Evolutionary conservation across 495 filamentous ascomycete genomes (phyloP), one percentile per base, ranked within the genome.

Genomic region (Penicillium flavigenum): DNA sequence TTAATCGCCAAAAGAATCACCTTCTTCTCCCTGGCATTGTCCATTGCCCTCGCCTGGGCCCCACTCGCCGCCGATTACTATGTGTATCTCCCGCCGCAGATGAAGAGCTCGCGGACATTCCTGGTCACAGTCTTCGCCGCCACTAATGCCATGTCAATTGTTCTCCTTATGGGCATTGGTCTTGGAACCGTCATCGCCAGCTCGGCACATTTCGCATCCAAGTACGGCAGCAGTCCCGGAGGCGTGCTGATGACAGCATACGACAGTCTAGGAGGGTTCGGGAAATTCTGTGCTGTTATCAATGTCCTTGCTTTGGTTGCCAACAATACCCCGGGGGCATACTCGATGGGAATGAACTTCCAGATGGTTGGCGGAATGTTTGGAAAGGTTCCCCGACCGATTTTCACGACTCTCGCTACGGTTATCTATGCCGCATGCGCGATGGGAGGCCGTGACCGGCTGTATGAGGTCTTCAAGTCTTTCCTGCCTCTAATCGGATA

Each of bases 301-400:
- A 80, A 88, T 31, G 85, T 87, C 0, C 64, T 92, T 10, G 86
- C 88, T 0, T 71, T 89, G 27, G 82, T 91, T 19, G 79, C 85
- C 2, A 91, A 89, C 67, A 84, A 86, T 50, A 80, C 90, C 10
- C 81, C 87, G 0, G 84, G 86, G 0, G 82, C 82, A 0, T 92
- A 91, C 67, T 84, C 85, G 26, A 85, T 92, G 56, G 83, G 83
- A 1, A 83, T 94, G 56, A 86, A 86, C 27, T 79, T 92, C 54
- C 90, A 93, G 65, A 82, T 91, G 50, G 70, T 94, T 7, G 84
- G 82, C 1, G 74, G 78, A 12, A 74, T 75, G 52, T 87, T 85
- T 48, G 79, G 81, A 64, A 78, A 73, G 42, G 78, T 93, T 14
- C 89, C 89, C 0, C 82, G 87, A 4, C 88, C 88, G 58, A 48